Percentiles rank a stretch among this genome's conserved stretches.
Conservation (phyloP, 2,329 filamentous ascomycete species). For the Eutypella sp. region DNA sequence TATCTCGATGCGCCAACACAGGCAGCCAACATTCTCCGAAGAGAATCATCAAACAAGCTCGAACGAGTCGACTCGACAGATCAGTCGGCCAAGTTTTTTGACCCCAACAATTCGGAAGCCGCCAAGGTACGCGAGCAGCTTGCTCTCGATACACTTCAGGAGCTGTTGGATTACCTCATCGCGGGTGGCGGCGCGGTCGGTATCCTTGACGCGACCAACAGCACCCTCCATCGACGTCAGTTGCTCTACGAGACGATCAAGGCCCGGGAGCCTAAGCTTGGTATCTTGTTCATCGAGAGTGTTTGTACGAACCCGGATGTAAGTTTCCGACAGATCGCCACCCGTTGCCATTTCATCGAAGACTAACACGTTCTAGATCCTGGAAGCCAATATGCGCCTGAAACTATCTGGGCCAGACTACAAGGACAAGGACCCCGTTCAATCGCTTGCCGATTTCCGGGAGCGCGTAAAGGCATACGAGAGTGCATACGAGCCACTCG, state of each 20-base stretch:
- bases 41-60: constrained; percentile 38
- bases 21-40: constrained; percentile 54
- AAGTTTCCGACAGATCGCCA: constrained; percentile 13
- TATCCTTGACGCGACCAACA: constrained; percentile 96
- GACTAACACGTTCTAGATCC: constrained; percentile 43
- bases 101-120: constrained; percentile 79
- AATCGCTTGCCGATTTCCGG: constrained; percentile 86
- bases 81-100: constrained; percentile 90
- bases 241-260: constrained; percentile 80
- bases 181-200: constrained; percentile 80
- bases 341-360: not conserved
- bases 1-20: constrained; percentile 42
- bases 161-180: constrained; percentile 85
- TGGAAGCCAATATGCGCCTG: constrained; percentile 95
- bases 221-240: constrained; percentile 80
- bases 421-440: constrained; percentile 81
- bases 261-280: constrained; percentile 76
- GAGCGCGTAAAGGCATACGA: constrained; percentile 89
- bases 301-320: constrained; percentile 77
- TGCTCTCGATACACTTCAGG: constrained; percentile 86
- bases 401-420: constrained; percentile 97
- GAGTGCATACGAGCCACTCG: constrained; percentile 86
- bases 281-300: constrained; percentile 92
- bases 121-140: constrained; percentile 84
- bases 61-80: constrained; percentile 54